Conservation (phyloP, 352 stramenopile genomes). For the Globisporangium viniferum region DNA sequence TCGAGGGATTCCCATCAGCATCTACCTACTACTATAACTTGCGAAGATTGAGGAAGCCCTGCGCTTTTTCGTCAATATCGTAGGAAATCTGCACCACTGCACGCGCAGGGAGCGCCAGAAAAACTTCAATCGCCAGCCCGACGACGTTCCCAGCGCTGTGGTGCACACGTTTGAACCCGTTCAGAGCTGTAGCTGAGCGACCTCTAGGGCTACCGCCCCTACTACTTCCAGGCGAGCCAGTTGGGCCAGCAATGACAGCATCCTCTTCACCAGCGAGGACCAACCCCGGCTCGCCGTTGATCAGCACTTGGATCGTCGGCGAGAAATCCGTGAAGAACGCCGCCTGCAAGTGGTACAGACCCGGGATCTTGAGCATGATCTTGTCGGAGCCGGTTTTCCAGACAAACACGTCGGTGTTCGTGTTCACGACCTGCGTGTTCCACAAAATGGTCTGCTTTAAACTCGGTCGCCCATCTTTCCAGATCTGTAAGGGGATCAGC, state of each 20-base stretch:
- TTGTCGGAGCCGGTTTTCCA: slow-evolving; percentile 53
- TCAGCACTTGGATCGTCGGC: slow-evolving; percentile 48
- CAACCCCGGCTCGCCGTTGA: slow-evolving; percentile 61
- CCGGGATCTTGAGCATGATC: slow-evolving; percentile 49
- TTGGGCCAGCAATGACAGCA: not conserved
- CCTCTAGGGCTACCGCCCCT: not conserved
- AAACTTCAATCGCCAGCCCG: slow-evolving; percentile 45
- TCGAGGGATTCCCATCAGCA: not conserved
- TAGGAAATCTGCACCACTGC: slow-evolving; percentile 52
- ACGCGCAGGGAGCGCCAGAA: slow-evolving; percentile 54
- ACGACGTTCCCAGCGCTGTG: slow-evolving; percentile 63
- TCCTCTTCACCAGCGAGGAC: slow-evolving; percentile 7
- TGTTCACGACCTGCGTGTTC: slow-evolving; percentile 69
- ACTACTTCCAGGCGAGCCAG: not conserved
- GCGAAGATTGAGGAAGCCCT: slow-evolving; percentile 70
- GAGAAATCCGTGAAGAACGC: slow-evolving; percentile 66
- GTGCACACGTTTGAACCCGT: slow-evolving; percentile 27
- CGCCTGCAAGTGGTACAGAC: slow-evolving; percentile 66
- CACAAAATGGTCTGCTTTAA: slow-evolving; percentile 56
- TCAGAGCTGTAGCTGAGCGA: not conserved
- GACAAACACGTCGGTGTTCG: slow-evolving; percentile 59
- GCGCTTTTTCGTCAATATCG: slow-evolving; percentile 61
- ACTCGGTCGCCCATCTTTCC: slow-evolving; percentile 57
- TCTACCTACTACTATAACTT: slow-evolving; percentile 41
- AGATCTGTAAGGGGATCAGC: slow-evolving; percentile 39